Conservation (phyloP, 495 filamentous ascomycete genomes). For the Astrothelium subdiscretum region DNA sequence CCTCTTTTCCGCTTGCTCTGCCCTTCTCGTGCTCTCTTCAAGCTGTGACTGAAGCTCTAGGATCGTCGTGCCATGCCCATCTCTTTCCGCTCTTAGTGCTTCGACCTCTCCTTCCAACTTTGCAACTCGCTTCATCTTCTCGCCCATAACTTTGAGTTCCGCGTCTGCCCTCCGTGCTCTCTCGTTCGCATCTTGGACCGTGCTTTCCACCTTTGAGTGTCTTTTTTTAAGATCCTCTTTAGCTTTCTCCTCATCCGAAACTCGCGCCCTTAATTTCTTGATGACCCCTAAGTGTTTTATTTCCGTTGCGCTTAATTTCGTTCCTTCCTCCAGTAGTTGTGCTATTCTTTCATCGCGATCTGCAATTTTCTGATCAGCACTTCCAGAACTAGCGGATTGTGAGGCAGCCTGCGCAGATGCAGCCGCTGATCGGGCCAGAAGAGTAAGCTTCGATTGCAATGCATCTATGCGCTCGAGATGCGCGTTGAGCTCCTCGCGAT, state of each 20-base stretch:
- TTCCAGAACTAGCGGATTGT: slow-evolving; percentile 47
- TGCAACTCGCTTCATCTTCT: slow-evolving; percentile 50
- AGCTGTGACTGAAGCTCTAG: slow-evolving; percentile 60
- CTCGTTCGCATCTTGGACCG: slow-evolving; percentile 18
- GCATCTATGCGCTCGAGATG: slow-evolving; percentile 90
- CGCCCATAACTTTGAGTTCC: slow-evolving; percentile 52
- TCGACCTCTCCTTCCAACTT: slow-evolving; percentile 65
- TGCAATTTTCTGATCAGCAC: slow-evolving; percentile 61
- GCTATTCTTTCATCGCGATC: slow-evolving; percentile 88
- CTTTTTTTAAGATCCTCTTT: slow-evolving; percentile 44
- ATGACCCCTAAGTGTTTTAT: slow-evolving; percentile 70
- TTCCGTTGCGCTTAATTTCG: slow-evolving; percentile 75
- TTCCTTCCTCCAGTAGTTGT: slow-evolving; percentile 81
- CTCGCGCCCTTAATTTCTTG: slow-evolving; percentile 63
- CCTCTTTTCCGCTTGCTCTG: slow-evolving; percentile 54
- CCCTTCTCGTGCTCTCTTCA: slow-evolving; percentile 52
- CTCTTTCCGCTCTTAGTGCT: slow-evolving; percentile 49
- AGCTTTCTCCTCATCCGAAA: slow-evolving; percentile 52
- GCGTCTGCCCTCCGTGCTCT: slow-evolving; percentile 25
- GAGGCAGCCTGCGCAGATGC: slow-evolving; percentile 57
- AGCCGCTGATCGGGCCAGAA: slow-evolving; percentile 66
- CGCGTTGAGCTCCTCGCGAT: slow-evolving; percentile 66
- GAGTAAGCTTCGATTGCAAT: slow-evolving; percentile 78
- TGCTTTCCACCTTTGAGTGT: slow-evolving; percentile 49
- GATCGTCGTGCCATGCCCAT: slow-evolving; percentile 53